Base-by-base conservation (phyloP, 1,284 basidiomycete species). In the Erythrobasidium hasegawianum region DNA sequence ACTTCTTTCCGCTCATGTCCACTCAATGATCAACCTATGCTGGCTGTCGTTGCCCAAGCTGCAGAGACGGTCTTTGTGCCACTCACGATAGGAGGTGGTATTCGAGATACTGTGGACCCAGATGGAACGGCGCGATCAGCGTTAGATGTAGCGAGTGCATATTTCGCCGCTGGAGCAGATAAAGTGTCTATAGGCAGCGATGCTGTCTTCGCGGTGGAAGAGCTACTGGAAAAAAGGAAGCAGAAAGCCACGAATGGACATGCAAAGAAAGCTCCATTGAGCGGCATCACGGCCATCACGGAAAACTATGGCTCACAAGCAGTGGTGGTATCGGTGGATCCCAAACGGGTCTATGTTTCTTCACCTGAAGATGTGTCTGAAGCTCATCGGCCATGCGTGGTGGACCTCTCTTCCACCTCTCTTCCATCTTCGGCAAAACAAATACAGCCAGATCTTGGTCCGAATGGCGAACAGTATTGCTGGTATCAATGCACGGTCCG, bases 401-500 rank as follows among this genome's bases (percentile, higher is more conserved):
- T 83, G 41, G 87, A 90, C 74, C 80, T 95, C 45, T 78, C 90
- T 16, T 78, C 81, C 72, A 80, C 77, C 62, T 73, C 41, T 56
- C 74, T 14, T 73, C 73, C 66, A 9, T 50, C 59, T 65, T 78
- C 64, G 56, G 77, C 68, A 65, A 9, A 43, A 11, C 29, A 41
- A 10, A 52, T 72, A 26, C 49, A 62, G 27, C 38, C 69, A 43
- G 72, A 70, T 33, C 20, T 74, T 77, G 43, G 81, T 81, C 76
- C 77, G 14, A 76, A 84, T 66, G 87, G 86, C 64, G 87, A 87
- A 76, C 85, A 85, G 52, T 97, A 64, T 68, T 80, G 96, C 93
- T 98, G 95, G 95, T 99, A 99, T 79, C 90, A 93, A 76, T 97
- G 95, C 78, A 98, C 96, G 11, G 88, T 97, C 61, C 90, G 88